Evolutionary conservation across 495 filamentous ascomycete species (phyloP), one percentile per base, ranked within the genome.

Genomic region (Aspergillus homomorphus): DNA sequence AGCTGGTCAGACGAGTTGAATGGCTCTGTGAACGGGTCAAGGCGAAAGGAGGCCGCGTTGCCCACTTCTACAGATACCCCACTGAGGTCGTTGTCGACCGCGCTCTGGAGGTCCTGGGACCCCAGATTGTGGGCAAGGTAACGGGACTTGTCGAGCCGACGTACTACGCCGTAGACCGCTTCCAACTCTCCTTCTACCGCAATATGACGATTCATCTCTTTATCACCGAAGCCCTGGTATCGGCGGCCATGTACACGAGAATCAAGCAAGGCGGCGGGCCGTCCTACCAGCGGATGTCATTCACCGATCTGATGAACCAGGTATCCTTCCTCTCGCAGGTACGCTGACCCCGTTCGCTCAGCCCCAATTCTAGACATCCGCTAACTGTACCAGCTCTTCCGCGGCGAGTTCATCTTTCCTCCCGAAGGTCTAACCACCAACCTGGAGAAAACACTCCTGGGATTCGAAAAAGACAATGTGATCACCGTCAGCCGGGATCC

Each of bases 171-270:
- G 91, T 96, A 24, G 94, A 98, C 70, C 83, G 92, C 51, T 98
- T 98, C 75, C 93, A 98, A 65, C 82, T 98, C 9, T 94, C 89
- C 0, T 98, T 98, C 73, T 98, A 98, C 71, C 87, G 94, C 44
- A 98, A 98, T 70, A 97, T 97, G 93, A 95, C 92, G 1, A 98
- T 98, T 53, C 94, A 98, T 67, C 83, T 98, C 2, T 98, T 98
- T 69, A 92, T 98, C 53, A 87, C 89, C 1, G 91, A 97, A 61
- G 89, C 93, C 0, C 78, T 98, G 1, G 89, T 98, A 2, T 91
- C 88, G 18, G 90, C 87, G 16, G 89, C 88, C 24, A 87, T 98
- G 79, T 97, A 98, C 70, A 92, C 88, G 0, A 80, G 84, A 38
- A 87, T 97, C 38, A 98, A 98, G 71, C 84, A 85, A 63, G 93